These are phyloP conservation scores for Mycena amicta DNA, from an alignment of 768 basidiomycete genomes.

Conservation along the genomic window DNA sequence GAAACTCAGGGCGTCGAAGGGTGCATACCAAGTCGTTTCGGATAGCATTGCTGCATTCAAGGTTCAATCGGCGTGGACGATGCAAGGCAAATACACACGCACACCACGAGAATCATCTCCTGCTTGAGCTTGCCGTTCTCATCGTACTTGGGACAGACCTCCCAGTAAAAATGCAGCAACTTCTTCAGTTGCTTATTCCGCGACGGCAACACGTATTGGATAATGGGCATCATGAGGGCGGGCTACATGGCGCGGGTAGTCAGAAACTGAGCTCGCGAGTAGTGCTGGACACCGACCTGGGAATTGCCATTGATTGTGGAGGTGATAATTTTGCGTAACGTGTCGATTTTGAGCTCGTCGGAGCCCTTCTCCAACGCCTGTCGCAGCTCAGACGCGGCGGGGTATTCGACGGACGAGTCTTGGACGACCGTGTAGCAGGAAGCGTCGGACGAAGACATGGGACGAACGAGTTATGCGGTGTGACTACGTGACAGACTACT, in stretches of 20 bases:
- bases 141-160: conserved; percentile 97
- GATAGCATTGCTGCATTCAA: conserved; percentile 73
- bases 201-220: conserved; percentile 96
- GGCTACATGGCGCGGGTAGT: conserved; percentile 57
- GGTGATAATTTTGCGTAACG: conserved; percentile 90
- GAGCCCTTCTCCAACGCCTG: conserved; percentile 89
- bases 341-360: conserved; percentile 96
- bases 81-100: conserved; percentile 36
- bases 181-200: conserved; percentile 97
- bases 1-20: conserved; percentile 1
- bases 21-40: conserved; percentile 89
- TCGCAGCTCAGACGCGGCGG: conserved; percentile 81
- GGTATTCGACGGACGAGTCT: conserved; percentile 73
- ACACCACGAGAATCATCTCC: conserved; percentile 99
- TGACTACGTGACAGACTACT: too few relatives aligned
- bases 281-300: conserved; percentile 56
- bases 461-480: too few relatives aligned
- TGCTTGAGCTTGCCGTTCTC: conserved; percentile 97
- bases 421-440: conserved; percentile 80
- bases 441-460: conserved; percentile 54
- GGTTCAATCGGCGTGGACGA: background rate
- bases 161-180: conserved; percentile 93
- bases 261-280: conserved; percentile 2
- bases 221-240: conserved; percentile 94
- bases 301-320: conserved; percentile 93